Base-by-base conservation (phyloP, 352 stramenopile genomes). In the Pythium periplocum region DNA sequence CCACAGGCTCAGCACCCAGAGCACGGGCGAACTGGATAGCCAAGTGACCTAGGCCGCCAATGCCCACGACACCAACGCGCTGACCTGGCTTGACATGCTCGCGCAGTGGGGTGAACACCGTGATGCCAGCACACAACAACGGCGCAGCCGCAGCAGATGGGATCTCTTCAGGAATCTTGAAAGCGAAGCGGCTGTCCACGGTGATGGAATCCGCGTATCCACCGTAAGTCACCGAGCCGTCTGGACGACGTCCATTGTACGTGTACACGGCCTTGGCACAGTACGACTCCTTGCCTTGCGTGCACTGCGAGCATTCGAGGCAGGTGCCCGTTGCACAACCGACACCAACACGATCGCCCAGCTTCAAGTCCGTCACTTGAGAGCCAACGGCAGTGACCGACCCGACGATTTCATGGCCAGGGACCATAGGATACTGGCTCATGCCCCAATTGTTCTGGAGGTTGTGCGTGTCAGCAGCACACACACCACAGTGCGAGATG, bases 1-100 rank as follows among this genome's bases (percentile, higher is more conserved):
- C 73, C 26, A 65, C 70, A 0, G 81, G 59, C 26, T 75, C 50
- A 9, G 49, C 49, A 70, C 42, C 17, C 17, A 89, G 66, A 6
- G 71, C 79, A 2, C 65, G 55, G 10, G 64, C 73, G 48, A 90
- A 71, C 61, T 90, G 86, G 33, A 91, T 51, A 26, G 17, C 17
- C 17, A 26, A 26, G 17, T 26, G 17, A 26, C 17, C 17, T 0
- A 26, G 17, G 17, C 17, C 17, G 17, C 17, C 17, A 26, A 26
- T 26, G 17, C 17, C 17, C 17, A 26, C 17, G 17, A 26, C 17
- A 26, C 17, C 17, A 26, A 26, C 17, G 17, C 17, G 17, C 17
- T 26, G 17, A 26, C 17, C 17, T 8, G 54, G 12, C 47, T 71
- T 34, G 11, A 68, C 64, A 51, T 64, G 76, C 3, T n/a, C 9